Evolutionary conservation across 257 asterid species (phyloP).

Genomic region (Gardenia jasminoides): DNA sequence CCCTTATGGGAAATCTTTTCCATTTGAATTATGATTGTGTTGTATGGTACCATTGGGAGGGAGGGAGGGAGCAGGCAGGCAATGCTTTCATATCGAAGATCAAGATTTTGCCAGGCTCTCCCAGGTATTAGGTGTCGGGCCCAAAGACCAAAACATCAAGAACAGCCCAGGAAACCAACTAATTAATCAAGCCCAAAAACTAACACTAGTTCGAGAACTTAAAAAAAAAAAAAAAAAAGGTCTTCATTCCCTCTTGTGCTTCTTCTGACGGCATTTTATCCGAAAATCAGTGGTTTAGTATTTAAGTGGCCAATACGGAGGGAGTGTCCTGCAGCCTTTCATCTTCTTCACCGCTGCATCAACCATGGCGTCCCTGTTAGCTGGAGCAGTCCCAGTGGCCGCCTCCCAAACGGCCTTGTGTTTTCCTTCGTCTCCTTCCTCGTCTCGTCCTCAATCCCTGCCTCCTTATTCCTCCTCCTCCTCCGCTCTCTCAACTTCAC

Average conservation of each 20-base stretch:
- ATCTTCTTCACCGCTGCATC: background rate
- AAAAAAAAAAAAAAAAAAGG: no score
- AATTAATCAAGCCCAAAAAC: no score
- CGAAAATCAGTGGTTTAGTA: background rate
- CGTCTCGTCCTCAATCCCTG: constrained; percentile 25
- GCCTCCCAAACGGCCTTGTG: constrained; percentile 32
- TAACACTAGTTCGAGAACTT: no score
- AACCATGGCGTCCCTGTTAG: constrained; percentile 65
- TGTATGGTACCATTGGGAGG: background rate
- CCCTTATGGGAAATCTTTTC: background rate
- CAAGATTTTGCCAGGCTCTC: background rate
- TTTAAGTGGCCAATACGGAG: background rate
- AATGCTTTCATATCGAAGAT: no score
- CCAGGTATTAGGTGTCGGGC: background rate
- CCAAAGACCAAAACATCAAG: background rate
- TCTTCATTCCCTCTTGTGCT: background rate
- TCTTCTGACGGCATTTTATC: constrained; percentile 14
- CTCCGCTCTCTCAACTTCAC: constrained; percentile 21
- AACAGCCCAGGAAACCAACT: background rate
- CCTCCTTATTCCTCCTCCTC: background rate
- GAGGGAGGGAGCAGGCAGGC: no score
- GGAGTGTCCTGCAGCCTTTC: background rate
- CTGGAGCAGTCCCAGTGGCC: constrained; percentile 61
- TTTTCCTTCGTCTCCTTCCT: constrained; percentile 9
- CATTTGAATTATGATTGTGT: no score